Evolutionary conservation across 208 protist genomes (phyloP).

Genomic region (Acanthamoeba polyphaga): DNA sequence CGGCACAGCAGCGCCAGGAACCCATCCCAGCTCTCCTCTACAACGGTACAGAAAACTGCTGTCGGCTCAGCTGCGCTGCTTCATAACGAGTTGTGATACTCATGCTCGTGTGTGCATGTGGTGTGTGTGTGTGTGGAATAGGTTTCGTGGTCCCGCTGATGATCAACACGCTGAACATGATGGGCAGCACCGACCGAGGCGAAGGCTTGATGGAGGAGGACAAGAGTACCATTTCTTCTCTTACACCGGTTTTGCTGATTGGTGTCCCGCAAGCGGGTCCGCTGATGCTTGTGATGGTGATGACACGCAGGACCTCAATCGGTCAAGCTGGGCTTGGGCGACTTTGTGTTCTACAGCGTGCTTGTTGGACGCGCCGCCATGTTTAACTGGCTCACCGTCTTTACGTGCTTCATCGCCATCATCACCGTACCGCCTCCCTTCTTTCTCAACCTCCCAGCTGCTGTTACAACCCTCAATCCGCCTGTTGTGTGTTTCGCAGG

Average conservation of each 20-base stretch:
- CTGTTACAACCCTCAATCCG: too few species aligned
- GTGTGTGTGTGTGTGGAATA: not conserved
- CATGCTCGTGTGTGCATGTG: not conserved
- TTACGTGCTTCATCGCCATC: constrained; percentile 88
- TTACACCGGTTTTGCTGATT: not conserved
- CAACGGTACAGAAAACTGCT: constrained; percentile 59
- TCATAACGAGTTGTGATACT: not conserved
- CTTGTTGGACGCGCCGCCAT: constrained; percentile 88
- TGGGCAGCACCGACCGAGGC: not conserved
- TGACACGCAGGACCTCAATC: not conserved
- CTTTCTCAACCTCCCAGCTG: not conserved
- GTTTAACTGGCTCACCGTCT: constrained; percentile 82
- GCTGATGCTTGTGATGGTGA: not conserved
- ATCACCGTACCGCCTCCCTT: constrained; percentile 80
- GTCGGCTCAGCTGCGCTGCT: not conserved
- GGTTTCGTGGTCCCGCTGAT: not conserved
- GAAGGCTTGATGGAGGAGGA: not conserved
- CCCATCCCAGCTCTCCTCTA: constrained; percentile 89
- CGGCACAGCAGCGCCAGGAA: constrained; percentile 85
- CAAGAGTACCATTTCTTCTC: not conserved
- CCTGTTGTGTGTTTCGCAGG: constrained; percentile 58
- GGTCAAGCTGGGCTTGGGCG: constrained; percentile 92
- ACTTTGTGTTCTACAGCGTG: constrained; percentile 93
- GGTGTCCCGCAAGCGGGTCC: not conserved
- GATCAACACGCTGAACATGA: not conserved